Evolutionary conservation across 768 basidiomycete species (phyloP).

Genomic region (Saitozyma sp.): DNA sequence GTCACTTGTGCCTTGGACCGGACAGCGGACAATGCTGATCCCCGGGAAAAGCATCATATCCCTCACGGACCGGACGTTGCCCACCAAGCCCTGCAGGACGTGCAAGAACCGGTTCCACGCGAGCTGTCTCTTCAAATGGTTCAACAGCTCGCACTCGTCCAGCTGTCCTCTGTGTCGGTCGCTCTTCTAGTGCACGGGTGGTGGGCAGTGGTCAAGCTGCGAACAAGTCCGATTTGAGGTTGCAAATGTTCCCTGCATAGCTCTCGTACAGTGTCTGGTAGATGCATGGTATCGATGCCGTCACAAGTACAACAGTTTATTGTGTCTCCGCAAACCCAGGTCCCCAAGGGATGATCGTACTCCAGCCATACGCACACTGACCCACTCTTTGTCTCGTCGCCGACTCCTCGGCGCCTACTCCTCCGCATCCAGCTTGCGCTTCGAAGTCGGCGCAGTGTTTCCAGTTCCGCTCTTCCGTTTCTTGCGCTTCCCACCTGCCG

Average conservation of each 20-base stretch:
- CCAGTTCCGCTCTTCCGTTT: conserved; percentile 4
- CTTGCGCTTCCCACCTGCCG: conserved; percentile 2
- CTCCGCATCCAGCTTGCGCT: too few relatives aligned
- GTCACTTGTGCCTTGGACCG: background rate
- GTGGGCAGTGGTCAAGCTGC: too few relatives aligned
- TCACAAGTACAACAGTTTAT: too few relatives aligned
- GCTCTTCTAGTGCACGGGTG: conserved; percentile 32
- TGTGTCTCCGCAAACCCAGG: too few relatives aligned
- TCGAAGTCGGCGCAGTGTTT: background rate
- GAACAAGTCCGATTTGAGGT: too few relatives aligned
- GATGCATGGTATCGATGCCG: too few relatives aligned
- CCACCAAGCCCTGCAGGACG: conserved; percentile 86
- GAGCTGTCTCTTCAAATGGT: conserved; percentile 78
- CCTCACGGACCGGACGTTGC: conserved; percentile 80
- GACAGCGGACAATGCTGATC: background rate
- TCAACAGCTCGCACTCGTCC: conserved; percentile 65
- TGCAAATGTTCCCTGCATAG: too few relatives aligned
- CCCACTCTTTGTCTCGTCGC: too few relatives aligned
- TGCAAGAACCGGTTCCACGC: conserved; percentile 95
- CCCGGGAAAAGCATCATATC: conserved; percentile 71
- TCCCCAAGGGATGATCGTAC: too few relatives aligned
- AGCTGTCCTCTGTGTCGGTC: conserved; percentile 89
- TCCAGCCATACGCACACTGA: too few relatives aligned
- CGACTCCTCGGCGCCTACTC: too few relatives aligned
- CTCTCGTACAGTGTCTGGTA: too few relatives aligned